These are phyloP conservation scores for Aspergillus homomorphus DNA, from an alignment of 495 filamentous ascomycete genomes.

Conservation along the genomic window DNA sequence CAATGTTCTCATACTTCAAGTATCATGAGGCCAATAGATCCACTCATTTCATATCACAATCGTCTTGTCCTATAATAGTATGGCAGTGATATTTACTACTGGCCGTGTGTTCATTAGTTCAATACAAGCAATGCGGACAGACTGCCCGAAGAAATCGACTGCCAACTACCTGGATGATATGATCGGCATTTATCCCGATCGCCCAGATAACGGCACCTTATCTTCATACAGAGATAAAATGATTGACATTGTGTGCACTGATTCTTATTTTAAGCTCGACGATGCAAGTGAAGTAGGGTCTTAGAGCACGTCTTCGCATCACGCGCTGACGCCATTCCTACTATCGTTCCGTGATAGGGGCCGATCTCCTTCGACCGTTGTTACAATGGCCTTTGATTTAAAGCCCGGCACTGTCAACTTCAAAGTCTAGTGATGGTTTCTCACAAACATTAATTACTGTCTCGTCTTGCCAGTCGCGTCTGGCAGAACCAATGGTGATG, in stretches of 20 bases:
- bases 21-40: too few relatives aligned
- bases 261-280: background rate
- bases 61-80: too few relatives aligned
- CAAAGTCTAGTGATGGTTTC: background rate
- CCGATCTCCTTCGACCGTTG: background rate
- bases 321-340: slow-evolving; percentile 1
- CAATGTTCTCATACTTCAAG: too few relatives aligned
- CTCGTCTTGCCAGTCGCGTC: background rate
- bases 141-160: background rate
- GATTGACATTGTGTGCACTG: background rate
- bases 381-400: background rate
- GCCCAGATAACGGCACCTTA: background rate
- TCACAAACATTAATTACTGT: background rate
- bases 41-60: too few relatives aligned
- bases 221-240: background rate
- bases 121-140: too few relatives aligned
- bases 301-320: slow-evolving; percentile 6
- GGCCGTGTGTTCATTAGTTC: background rate
- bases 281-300: background rate
- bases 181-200: background rate
- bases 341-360: background rate
- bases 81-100: background rate
- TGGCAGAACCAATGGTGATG: background rate
- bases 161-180: background rate
- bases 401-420: background rate